Evolutionary conservation across 1,284 basidiomycete genomes (phyloP), one percentile per base, ranked within the genome.

Genomic region (Cryptococcus neoformans): DNA sequence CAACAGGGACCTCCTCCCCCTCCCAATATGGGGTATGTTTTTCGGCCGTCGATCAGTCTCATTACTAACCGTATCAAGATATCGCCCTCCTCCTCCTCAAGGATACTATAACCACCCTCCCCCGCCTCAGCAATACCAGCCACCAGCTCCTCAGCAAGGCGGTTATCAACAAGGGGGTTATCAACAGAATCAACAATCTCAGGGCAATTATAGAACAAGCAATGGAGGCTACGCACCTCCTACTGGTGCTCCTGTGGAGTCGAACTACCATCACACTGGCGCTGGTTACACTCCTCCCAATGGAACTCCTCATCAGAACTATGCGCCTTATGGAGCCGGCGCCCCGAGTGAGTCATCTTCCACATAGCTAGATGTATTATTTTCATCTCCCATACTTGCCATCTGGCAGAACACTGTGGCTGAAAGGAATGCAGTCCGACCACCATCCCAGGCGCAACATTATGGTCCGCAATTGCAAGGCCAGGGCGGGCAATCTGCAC

Each of bases 391-490:
- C 28, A 28, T 28, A 28, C 28, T 28, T 28, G 28, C 4, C 28
- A 28, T 28, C 28, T 4, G 3, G 28, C 4, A 28, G 28, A 28
- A 28, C 48, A 36, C 36, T 56, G 40, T 35, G 8, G 10, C 12
- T 10, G 36, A 44, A 8, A n/a, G 1, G 12, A n/a, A 8, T 8
- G n/a, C 9, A 68, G 67, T 66, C 12, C 62, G 64, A 47, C 68
- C 71, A 9, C 68, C 69, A 8, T 71, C 78, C 6, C 80, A 82
- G 42, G 77, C 82, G 40, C 90, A 92, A 68, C 73, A 81, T 63
- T 90, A 88, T 65, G 87, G 87, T 0, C 85, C 86, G 9, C 83
- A 83, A 55, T 79, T 83, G 48, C 80, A 85, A 66, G 82, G 77
- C 14, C 66, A 80, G 1, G 79, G 83, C 45, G 80, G 84, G 42